Evolutionary conservation across 805 yeast species (phyloP).

Genomic region (Candida pseudoglaebosa): DNA sequence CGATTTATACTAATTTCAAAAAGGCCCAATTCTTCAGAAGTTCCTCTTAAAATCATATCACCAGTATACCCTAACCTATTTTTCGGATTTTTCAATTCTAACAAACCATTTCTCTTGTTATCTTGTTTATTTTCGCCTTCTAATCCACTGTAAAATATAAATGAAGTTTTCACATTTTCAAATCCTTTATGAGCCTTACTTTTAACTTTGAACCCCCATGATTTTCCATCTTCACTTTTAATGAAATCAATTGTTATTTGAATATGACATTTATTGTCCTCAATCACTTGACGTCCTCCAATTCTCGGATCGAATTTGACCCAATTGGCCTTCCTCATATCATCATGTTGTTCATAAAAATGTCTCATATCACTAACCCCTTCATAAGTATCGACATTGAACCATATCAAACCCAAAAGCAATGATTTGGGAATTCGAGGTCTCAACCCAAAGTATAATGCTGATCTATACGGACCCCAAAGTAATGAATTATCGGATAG

Average conservation of each 20-base stretch:
- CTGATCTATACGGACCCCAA: slow-evolving; percentile 95
- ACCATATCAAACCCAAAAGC: slow-evolving; percentile 85
- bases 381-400: slow-evolving; percentile 53
- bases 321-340: slow-evolving; percentile 79
- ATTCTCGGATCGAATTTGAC: slow-evolving; percentile 76
- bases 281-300: slow-evolving; percentile 79
- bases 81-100: slow-evolving; percentile 22
- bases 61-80: slow-evolving; percentile 31
- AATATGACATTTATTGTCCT: slow-evolving; percentile 61
- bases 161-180: slow-evolving; percentile 50
- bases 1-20: slow-evolving; percentile 61
- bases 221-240: slow-evolving; percentile 62
- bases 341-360: slow-evolving; percentile 68
- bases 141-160: slow-evolving; percentile 75
- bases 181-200: slow-evolving; percentile 57
- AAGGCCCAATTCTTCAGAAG: slow-evolving; percentile 60
- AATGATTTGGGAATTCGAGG: slow-evolving; percentile 78
- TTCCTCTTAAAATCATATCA: slow-evolving; percentile 37
- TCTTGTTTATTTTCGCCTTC: slow-evolving; percentile 46
- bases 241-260: slow-evolving; percentile 69
- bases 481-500: slow-evolving; percentile 25
- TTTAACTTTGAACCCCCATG: slow-evolving; percentile 76
- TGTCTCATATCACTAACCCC: slow-evolving; percentile 64
- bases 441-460: slow-evolving; percentile 78
- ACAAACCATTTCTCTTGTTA: slow-evolving; percentile 16